phyloP scores from a whole-genome alignment of 2,329 filamentous ascomycete species.

The Curvularia eragrostidis region DNA sequence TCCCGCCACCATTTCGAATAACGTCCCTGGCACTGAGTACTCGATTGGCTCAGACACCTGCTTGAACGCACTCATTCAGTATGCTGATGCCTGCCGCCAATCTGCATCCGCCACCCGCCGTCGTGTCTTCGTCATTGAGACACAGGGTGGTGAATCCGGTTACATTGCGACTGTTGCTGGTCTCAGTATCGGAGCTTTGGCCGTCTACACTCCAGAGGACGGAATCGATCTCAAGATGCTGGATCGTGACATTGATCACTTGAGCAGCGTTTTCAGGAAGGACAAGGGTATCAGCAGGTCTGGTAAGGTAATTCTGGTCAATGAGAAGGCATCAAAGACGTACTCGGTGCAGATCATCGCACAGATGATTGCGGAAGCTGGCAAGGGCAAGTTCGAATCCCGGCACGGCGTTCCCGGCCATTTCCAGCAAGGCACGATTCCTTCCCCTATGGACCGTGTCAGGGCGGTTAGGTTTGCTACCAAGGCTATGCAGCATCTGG shows the following conservation, averaged over 20 bases:
- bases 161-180: conserved; percentile 93
- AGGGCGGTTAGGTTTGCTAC: conserved; percentile 90
- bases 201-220: conserved; percentile 97
- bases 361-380: conserved; percentile 93
- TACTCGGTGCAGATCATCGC: conserved; percentile 94
- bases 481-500: conserved; percentile 91
- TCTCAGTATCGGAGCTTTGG: conserved; percentile 86
- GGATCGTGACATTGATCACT: conserved; percentile 83
- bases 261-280: conserved; percentile 82
- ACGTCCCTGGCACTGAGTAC: conserved; percentile 97
- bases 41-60: conserved; percentile 96
- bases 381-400: conserved; percentile 88
- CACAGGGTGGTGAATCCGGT: conserved; percentile 91
- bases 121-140: conserved; percentile 96
- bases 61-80: conserved; percentile 90
- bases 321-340: conserved; percentile 88
- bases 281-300: conserved; percentile 89
- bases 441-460: conserved; percentile 94
- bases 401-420: conserved; percentile 71
- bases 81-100: conserved; percentile 97
- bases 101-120: conserved; percentile 92
- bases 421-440: conserved; percentile 53
- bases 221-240: conserved; percentile 94
- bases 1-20: conserved; percentile 98
- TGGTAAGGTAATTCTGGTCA: conserved; percentile 93